Base-by-base conservation (phyloP, 176 grass and related monocot genomes). In the Avena atlantica region DNA sequence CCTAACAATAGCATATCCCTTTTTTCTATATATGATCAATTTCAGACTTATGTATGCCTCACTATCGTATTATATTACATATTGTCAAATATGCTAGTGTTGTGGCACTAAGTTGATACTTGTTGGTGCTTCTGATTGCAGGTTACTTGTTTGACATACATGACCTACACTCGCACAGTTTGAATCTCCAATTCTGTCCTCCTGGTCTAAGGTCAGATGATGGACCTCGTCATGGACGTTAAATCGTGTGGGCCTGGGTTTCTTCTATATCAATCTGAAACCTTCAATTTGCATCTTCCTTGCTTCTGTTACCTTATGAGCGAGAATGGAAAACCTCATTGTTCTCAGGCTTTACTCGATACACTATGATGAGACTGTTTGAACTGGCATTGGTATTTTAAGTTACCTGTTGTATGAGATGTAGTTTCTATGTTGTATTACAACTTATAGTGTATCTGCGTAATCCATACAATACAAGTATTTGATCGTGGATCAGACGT, bases 101-200 rank as follows among this genome's bases (percentile, higher is more conserved):
- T 76, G 20, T 76, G 52, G 14, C 14, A 52, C 15, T 3, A 76
- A 76, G 48, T 76, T 27, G 21, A 51, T 21, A 50, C 12, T 50
- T 74, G 2, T 74, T 25, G 71, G n/a, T 16, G 6, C 14, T 76
- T 52, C 23, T 52, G 52, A 25, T 76, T 76, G 13, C 48, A 76
- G 48, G 73, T 53, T 76, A 76, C 24, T 29, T 27, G 23, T 76
- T 76, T 76, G 73, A 76, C 73, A 53, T 27, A 50, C 8, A 76
- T 76, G 48, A 53, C 23, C 48, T 42, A 42, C 40, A 52, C 72
- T 51, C 72, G 4, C 13, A 29, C 73, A 53, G 23, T 17, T 52
- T 76, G 73, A 12, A 76, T 24, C 73, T 53, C 48, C 48, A 17
- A 14, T 76, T 52, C 73, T 69, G 15, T 69, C 13, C 24, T 76